Percentiles rank a stretch among this genome's conserved stretches.
Evolutionary conservation across 345 rosid species (phyloP).

Genomic region (Populus pruinosa): DNA sequence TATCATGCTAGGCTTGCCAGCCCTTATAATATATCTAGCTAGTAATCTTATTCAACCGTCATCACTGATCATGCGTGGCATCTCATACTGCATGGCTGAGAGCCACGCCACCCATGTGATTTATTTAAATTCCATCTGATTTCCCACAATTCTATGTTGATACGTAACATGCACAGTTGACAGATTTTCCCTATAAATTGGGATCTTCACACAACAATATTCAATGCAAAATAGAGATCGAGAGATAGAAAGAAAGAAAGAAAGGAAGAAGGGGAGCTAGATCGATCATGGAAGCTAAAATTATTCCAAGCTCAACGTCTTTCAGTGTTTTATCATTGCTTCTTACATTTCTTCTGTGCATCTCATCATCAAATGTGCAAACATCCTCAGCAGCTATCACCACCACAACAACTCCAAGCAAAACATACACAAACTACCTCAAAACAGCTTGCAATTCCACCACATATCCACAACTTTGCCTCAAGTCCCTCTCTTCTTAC

Average conservation of each 20-base stretch:
- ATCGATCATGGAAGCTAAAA: constrained; percentile 2
- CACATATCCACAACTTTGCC: constrained; percentile 52
- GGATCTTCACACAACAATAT: background rate
- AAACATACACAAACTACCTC: constrained; percentile 42
- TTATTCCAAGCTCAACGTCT: background rate
- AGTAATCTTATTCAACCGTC: too few species aligned
- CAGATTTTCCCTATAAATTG: background rate
- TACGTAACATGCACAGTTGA: too few species aligned
- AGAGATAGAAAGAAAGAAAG: too few species aligned
- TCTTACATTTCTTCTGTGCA: constrained; percentile 21
- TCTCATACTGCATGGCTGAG: too few species aligned
- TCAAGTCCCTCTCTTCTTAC: constrained; percentile 46
- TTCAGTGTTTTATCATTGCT: background rate
- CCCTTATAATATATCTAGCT: too few species aligned
- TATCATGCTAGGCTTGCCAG: too few species aligned
- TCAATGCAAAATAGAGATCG: background rate
- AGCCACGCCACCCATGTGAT: too few species aligned
- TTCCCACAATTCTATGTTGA: too few species aligned
- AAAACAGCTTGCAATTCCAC: constrained; percentile 54
- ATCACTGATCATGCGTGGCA: too few species aligned
- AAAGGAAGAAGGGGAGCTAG: too few species aligned
- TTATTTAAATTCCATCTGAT: too few species aligned
- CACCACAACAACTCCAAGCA: constrained; percentile 5
- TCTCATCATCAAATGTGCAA: constrained; percentile 7
- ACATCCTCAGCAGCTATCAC: constrained; percentile 28